Evolutionary conservation across 108 stramenopile species (phyloP), one percentile per base, ranked within the genome.

Genomic region (Skeletonema marinoi): DNA sequence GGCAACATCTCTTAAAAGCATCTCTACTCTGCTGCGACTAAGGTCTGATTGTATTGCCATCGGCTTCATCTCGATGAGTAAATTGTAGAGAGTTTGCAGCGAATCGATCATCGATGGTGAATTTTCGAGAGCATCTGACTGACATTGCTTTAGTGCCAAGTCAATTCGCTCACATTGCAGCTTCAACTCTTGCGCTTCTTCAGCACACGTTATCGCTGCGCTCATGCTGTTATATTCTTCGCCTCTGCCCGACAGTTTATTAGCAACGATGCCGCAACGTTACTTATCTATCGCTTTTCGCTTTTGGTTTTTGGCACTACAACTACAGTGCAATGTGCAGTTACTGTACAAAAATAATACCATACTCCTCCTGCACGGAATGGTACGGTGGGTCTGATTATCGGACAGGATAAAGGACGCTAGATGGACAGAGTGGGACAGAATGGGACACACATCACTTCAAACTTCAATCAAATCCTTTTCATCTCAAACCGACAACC

Each of bases 1-100:
- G 64, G 66, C 64, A 46, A 68, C 46, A 65, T 73, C 4, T 62
- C 63, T 64, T 58, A 68, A 31, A 38, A 3, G 8, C 4, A 56
- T 56, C 21, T 56, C 21, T 9, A 56, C 54, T 25, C n/a, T 56
- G 54, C 54, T 10, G 25, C 54, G 25, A 56, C 16, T 21, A 25
- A 10, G 9, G 1, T 56, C n/a, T 25, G 19, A 21, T 56, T 25
- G 25, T 29, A 25, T 6, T 25, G 19, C 25, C 54, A 56, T 56
- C 25, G 54, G 25, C 54, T 56, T 56, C 25, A 56, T 25, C 54
- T 56, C 54, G 9, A 56, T 56, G 54, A 56, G 54, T 56, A 56
- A 56, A 56, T 29, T 25, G 54, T 56, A 56, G 54, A 56, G 54
- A 56, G 54, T 56, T 29, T 25, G 54, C 54, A 56, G 54, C 54